Evolutionary conservation across 169 alveolate genomes (phyloP).

Genomic region (Cryptosporidium tyzzeri): DNA sequence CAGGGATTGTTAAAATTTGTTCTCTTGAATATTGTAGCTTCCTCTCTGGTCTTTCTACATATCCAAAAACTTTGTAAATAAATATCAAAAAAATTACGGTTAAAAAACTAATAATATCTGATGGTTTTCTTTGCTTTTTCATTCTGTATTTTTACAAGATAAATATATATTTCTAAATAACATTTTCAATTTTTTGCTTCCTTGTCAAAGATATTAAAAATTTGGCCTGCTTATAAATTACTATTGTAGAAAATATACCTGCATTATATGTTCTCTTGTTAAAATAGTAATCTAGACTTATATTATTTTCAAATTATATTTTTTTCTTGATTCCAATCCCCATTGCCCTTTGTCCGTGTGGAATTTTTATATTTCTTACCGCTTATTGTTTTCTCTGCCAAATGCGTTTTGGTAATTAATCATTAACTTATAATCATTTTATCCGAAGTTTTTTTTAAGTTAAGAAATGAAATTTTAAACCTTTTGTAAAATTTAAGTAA

Average conservation of each 20-base stretch:
- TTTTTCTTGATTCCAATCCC: constrained; percentile 44
- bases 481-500: neutral
- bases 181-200: neutral
- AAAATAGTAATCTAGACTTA: neutral
- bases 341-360: constrained; percentile 5
- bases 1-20: constrained; percentile 39
- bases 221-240: neutral
- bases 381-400: neutral
- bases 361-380: constrained; percentile 34
- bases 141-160: neutral
- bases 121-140: neutral
- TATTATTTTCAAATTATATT: constrained; percentile 34
- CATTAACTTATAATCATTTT: neutral
- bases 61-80: constrained; percentile 6
- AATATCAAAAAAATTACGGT: neutral
- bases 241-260: neutral
- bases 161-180: neutral
- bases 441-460: neutral
- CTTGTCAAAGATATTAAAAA: neutral
- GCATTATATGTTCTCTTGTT: neutral
- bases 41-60: constrained; percentile 15
- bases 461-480: neutral
- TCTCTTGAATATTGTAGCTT: constrained; percentile 14
- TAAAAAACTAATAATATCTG: neutral
- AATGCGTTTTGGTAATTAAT: neutral